Conservation (phyloP, 306 rosid genomes). For the Pyrus betulifolia region DNA sequence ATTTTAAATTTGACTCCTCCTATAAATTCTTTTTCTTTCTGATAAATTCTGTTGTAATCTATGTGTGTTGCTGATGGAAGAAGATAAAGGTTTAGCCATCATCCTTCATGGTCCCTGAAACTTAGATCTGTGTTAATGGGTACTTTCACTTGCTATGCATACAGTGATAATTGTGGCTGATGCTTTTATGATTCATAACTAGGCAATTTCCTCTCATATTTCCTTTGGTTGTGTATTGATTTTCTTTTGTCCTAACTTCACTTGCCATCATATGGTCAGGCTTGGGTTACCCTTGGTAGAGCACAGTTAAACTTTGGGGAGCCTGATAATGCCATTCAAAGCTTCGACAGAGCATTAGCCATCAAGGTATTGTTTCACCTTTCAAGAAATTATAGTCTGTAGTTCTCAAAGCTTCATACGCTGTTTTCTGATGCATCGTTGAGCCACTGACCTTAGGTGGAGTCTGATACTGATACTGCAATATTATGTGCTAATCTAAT, state of each 20-base stretch:
- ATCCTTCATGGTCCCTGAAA: background rate
- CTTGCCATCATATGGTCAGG: conserved; percentile 33
- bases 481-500: background rate
- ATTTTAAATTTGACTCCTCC: background rate
- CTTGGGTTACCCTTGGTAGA: conserved; percentile 92
- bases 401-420: background rate
- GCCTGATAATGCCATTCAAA: conserved; percentile 75
- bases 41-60: background rate
- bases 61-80: background rate
- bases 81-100: background rate
- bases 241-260: background rate
- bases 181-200: background rate
- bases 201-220: background rate
- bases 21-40: background rate
- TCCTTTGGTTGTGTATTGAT: background rate
- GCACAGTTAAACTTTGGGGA: conserved; percentile 89
- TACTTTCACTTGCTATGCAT: background rate
- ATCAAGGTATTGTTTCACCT: conserved; percentile 52
- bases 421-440: background rate
- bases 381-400: background rate
- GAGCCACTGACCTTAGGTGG: background rate
- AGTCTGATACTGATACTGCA: background rate
- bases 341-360: conserved; percentile 76
- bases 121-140: background rate
- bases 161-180: background rate